A percentile compares a stretch with the other conserved stretches of the same genome.
These are phyloP conservation scores for Colletotrichum shisoi DNA, from an alignment of 2,329 filamentous ascomycete genomes.

Conservation along the genomic window DNA sequence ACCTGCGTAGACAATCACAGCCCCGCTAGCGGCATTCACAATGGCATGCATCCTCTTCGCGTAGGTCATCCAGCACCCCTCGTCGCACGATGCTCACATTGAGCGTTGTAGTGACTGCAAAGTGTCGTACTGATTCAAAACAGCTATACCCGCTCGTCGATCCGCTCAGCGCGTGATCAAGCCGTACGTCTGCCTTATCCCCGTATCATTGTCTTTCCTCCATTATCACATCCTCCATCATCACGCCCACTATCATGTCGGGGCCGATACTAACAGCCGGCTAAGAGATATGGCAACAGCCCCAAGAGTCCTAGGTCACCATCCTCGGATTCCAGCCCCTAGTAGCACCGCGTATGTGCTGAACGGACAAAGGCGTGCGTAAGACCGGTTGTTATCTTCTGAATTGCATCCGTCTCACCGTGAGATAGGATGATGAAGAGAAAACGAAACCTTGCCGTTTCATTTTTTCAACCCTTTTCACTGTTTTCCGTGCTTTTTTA, in stretches of 20 bases:
- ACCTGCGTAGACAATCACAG: constrained; percentile 53
- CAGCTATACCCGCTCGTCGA: constrained; percentile 55
- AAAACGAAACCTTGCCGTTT: not conserved
- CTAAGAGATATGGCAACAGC: constrained; percentile 25
- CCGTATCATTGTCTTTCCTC: too few species aligned
- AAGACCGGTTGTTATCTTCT: not conserved
- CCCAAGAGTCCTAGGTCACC: constrained; percentile 9
- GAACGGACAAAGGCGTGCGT: too few species aligned
- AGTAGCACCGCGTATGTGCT: not conserved
- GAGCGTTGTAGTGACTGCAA: too few species aligned
- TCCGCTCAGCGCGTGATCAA: constrained; percentile 50
- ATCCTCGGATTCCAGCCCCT: not conserved
- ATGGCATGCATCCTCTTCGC: constrained; percentile 63
- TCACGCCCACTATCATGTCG: not conserved
- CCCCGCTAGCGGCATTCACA: constrained; percentile 61
- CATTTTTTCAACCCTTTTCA: not conserved
- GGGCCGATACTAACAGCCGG: not conserved
- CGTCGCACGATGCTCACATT: not conserved
- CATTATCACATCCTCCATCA: not conserved
- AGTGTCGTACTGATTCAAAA: not conserved
- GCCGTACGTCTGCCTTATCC: constrained; percentile 42
- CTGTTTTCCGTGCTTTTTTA: not conserved
- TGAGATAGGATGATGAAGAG: not conserved
- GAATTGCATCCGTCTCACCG: not conserved
- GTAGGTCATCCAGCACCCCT: constrained; percentile 43